Base-by-base conservation (phyloP, 345 rosid species). In the Eucalyptus melliodora region DNA sequence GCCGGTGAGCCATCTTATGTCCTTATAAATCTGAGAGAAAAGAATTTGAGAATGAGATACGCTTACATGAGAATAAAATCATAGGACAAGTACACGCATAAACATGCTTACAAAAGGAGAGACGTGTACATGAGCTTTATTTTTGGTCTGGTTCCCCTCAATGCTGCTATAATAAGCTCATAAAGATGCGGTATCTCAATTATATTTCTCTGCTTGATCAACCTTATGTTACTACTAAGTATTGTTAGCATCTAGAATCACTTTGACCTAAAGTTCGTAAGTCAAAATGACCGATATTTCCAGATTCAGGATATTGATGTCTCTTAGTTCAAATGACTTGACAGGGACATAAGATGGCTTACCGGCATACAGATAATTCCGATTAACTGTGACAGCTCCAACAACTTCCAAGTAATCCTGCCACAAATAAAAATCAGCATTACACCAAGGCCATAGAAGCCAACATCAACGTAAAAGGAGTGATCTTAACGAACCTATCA, bases 331-430 rank as follows among this genome's bases (percentile, higher is more conserved):
- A 56, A 56, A 56, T 56, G 62, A 56, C 27, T 96, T 90, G 94
- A 91, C 62, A 91, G 99, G 60, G 99, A 97, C 92, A 91, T 96
- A 87, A 92, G 96, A 42, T 97, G 99, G 99, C 93, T 98, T 24
- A 97, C 97, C 10, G 95, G 97, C 42, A 94, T 94, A 47, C 89
- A 94, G 60, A 90, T 92, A 86, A 89, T 96, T 87, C 99, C 98
- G 3, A 91, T 96, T 81, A 92, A 93, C 80, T 95, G 96, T 87
- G 40, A 93, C 45, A 95, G 99, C 97, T 92, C 96, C 11, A 93
- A 93, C 93, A 92, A 94, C 83, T 97, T 97, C 90, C 90, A 91
- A 23, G 82, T 97, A 77, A 96, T 95, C 9, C 87, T 87, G 9
- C 90, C 87, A 62, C 96, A 96, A 16, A 60, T 96, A 1, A 1